Percentiles rank a stretch among this genome's conserved stretches.
phyloP scores from a whole-genome alignment of 2,329 filamentous ascomycete genomes.

The Trichoderma citrinoviride region DNA sequence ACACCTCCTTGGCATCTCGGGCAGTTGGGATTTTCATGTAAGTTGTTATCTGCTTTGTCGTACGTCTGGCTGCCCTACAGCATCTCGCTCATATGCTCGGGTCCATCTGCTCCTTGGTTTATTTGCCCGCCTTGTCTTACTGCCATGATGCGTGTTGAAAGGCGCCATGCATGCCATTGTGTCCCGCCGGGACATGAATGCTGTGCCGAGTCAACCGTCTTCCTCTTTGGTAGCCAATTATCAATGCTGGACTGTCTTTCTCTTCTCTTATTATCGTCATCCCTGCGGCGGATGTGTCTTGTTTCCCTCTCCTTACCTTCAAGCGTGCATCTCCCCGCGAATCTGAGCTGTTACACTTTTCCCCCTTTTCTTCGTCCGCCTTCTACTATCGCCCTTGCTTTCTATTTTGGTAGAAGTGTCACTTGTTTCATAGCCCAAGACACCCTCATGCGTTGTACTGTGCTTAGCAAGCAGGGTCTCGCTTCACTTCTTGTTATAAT shows the following conservation, averaged over 20 bases:
- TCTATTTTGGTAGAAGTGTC: no score
- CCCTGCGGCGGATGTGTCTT: background rate
- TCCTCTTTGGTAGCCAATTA: conserved; percentile 1
- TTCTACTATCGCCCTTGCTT: background rate
- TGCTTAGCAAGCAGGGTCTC: background rate
- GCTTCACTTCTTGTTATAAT: no score
- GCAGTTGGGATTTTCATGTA: conserved; percentile 15
- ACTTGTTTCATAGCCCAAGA: no score
- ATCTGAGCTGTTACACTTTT: background rate
- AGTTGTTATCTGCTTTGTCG: conserved; percentile 8
- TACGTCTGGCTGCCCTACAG: background rate
- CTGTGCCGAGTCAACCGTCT: background rate
- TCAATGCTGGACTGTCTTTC: background rate
- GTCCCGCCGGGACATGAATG: background rate
- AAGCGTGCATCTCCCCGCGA: background rate
- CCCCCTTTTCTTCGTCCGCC: no score
- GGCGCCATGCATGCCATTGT: conserved; percentile 6
- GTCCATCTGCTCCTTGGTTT: background rate
- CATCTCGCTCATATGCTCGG: background rate
- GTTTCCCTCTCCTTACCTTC: background rate
- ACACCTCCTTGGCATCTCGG: conserved; percentile 3
- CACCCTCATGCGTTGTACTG: background rate
- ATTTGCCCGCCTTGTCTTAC: background rate
- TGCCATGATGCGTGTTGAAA: conserved; percentile 4
- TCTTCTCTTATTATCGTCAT: background rate